A percentile compares a stretch with the other conserved stretches of the same genome.
phyloP scores from a whole-genome alignment of 148 eudicot genomes.

The Rhododendron molle region DNA sequence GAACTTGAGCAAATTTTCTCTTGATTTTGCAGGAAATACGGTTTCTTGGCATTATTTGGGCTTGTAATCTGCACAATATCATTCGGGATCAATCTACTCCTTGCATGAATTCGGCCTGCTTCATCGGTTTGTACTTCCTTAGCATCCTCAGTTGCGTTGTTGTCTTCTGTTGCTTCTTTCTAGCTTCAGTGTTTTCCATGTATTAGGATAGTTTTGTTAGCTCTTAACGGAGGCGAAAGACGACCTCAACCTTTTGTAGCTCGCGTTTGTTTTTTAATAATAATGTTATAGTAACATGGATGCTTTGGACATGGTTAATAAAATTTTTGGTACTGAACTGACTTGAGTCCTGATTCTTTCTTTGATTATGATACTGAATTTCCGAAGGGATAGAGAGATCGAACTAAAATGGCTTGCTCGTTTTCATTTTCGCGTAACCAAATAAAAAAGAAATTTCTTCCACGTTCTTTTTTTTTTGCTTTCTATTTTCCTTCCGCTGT shows the following conservation, averaged over 20 bases:
- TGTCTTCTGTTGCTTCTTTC: neutral
- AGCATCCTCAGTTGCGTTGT: neutral
- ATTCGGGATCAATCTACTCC: constrained; percentile 50
- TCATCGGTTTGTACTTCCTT: neutral
- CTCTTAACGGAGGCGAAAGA: neutral
- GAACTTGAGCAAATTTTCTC: neutral
- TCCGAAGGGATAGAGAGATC: neutral
- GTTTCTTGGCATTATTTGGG: constrained; percentile 48
- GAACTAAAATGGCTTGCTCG: neutral
- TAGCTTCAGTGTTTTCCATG: neutral
- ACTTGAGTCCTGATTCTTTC: neutral
- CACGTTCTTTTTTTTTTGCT: neutral
- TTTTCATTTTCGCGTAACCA: neutral
- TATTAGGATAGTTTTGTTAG: neutral
- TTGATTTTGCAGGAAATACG: constrained; percentile 56
- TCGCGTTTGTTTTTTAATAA: neutral
- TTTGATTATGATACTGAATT: neutral
- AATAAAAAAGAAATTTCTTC: neutral
- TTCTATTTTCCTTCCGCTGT: too few relatives aligned
- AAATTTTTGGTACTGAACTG: neutral
- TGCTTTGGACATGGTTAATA: neutral
- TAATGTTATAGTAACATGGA: neutral
- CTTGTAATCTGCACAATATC: constrained; percentile 53
- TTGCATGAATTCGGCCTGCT: constrained; percentile 12
- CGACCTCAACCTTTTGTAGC: neutral